Percentiles rank a stretch among this genome's conserved stretches.
These are phyloP conservation scores for Salix koriyanagi DNA, from an alignment of 345 rosid species.

Conservation along the genomic window DNA sequence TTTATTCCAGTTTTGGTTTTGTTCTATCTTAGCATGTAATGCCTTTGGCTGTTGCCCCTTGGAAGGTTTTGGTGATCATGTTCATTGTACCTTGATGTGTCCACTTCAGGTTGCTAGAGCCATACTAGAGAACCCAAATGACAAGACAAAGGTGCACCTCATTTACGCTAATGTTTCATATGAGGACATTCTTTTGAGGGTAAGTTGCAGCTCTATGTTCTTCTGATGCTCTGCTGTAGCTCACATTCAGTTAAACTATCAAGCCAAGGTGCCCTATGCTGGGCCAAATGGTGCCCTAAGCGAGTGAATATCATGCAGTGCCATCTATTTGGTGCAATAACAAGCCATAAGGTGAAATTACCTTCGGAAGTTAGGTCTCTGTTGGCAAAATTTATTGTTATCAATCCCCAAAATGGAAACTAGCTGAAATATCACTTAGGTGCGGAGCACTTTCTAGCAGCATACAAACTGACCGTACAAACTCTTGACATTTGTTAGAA, in stretches of 20 bases:
- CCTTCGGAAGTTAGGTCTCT: background rate
- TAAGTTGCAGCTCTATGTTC: slow-evolving; percentile 20
- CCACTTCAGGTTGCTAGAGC: slow-evolving; percentile 77
- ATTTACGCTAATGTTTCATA: slow-evolving; percentile 82
- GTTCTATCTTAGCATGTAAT: background rate
- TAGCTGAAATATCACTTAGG: background rate
- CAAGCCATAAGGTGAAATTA: background rate
- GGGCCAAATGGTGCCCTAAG: background rate
- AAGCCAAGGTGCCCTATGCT: background rate
- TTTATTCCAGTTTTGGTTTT: background rate
- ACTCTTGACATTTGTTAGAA: background rate
- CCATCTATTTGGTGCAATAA: background rate
- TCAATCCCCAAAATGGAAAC: background rate
- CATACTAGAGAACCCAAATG: slow-evolving; percentile 81
- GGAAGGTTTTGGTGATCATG: background rate
- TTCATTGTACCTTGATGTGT: slow-evolving; percentile 13
- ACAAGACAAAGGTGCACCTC: slow-evolving; percentile 74
- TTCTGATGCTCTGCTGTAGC: background rate
- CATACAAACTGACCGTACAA: background rate
- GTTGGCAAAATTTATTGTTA: background rate
- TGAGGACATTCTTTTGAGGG: slow-evolving; percentile 95
- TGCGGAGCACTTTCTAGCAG: background rate
- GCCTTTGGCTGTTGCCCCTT: background rate
- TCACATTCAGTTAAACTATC: background rate
- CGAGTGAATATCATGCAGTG: background rate